Conservation (phyloP, 169 alveolate species). For the Plasmodium knowlesi region DNA sequence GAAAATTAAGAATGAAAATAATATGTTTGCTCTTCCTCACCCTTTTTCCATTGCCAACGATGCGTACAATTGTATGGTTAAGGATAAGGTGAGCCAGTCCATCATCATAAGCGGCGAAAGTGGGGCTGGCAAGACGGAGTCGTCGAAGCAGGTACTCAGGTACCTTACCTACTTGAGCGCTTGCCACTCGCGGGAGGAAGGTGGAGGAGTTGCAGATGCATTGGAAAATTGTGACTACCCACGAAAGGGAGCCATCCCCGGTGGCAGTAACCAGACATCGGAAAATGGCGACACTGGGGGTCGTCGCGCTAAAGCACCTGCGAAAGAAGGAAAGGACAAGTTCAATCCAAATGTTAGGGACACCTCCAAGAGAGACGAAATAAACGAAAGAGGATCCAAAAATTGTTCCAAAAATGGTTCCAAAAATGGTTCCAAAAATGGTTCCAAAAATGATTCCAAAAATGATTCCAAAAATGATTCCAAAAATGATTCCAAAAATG, state of each 20-base stretch:
- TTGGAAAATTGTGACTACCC: not conserved
- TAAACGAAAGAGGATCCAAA: not conserved
- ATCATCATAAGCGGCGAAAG: conserved; percentile 99
- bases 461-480: too few species aligned
- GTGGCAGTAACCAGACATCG: not conserved
- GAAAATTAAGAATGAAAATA: conserved; percentile 81
- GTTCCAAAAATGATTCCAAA: too few species aligned
- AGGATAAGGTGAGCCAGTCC: conserved; percentile 90
- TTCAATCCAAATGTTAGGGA: not conserved
- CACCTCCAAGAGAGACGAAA: not conserved
- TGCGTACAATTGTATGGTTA: conserved; percentile 85
- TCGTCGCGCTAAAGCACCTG: not conserved
- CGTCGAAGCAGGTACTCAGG: conserved; percentile 93
- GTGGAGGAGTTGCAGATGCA: not conserved
- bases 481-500: too few species aligned
- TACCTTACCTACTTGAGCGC: conserved; percentile 82
- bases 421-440: not conserved
- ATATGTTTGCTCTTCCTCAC: conserved; percentile 87
- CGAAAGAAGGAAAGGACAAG: not conserved
- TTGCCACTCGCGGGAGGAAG: conserved; percentile 14
- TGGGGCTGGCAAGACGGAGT: conserved; percentile 99
- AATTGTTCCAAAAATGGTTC: not conserved
- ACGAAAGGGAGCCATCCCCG: not conserved
- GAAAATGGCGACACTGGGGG: not conserved
- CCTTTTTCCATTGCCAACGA: conserved; percentile 90